phyloP scores from a whole-genome alignment of 768 basidiomycete species.

The Lactifluus hygrophoroides region DNA sequence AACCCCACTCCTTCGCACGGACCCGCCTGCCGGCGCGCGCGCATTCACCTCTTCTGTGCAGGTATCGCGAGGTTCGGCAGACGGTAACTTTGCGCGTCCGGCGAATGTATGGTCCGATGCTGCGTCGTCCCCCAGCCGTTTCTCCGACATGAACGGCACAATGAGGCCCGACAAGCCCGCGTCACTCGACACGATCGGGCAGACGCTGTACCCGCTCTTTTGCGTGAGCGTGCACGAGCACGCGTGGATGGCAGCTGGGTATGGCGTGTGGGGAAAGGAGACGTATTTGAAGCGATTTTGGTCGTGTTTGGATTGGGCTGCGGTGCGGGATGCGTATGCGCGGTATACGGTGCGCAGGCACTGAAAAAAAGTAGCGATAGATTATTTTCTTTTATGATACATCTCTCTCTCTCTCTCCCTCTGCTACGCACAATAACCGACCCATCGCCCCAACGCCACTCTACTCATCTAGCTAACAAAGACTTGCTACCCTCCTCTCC shows the following conservation, averaged over 20 bases:
- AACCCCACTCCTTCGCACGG: background rate
- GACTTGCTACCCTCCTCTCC: conserved; percentile 1
- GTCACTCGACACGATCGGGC: conserved; percentile 32
- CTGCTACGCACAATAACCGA: background rate
- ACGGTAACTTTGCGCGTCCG: background rate
- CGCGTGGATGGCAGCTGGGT: conserved; percentile 77
- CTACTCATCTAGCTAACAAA: background rate
- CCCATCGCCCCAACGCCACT: background rate
- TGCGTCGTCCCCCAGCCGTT: background rate
- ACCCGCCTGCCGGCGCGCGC: conserved; percentile 4
- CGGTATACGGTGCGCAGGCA: background rate
- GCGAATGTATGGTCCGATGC: background rate
- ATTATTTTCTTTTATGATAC: background rate
- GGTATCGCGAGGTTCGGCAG: background rate
- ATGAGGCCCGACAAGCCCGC: background rate
- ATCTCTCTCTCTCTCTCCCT: too few species aligned
- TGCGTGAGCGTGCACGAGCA: conserved; percentile 78
- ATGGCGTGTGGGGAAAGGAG: conserved; percentile 88
- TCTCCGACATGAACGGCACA: background rate
- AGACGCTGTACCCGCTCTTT: conserved; percentile 62
- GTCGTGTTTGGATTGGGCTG: conserved; percentile 71
- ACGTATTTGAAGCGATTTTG: conserved; percentile 79
- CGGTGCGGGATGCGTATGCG: conserved; percentile 34
- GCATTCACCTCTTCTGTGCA: conserved; percentile 2
- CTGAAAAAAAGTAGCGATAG: background rate